These are phyloP conservation scores for Rhodamnia argentea DNA, from an alignment of 345 rosid species.

Conservation along the genomic window DNA sequence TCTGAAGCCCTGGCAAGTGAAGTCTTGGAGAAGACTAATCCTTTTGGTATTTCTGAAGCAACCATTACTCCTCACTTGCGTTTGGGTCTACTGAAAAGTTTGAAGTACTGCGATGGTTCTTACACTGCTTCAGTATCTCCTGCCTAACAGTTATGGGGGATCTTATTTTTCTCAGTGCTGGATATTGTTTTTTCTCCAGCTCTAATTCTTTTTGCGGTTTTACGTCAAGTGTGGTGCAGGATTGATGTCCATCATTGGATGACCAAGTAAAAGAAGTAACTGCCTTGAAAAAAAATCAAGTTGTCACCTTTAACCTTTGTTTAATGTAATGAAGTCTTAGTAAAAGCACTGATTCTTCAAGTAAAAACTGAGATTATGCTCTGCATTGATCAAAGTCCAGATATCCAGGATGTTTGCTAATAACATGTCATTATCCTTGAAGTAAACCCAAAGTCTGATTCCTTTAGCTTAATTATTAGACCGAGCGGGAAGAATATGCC, in stretches of 20 bases:
- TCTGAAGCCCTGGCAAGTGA: slow-evolving; percentile 5
- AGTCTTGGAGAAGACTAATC: slow-evolving; percentile 3
- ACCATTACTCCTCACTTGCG: slow-evolving; percentile 33
- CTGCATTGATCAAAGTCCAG: background rate
- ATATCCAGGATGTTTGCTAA: background rate
- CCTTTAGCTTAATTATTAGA: background rate
- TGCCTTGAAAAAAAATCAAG: background rate
- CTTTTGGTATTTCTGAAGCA: slow-evolving; percentile 40
- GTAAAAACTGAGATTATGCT: background rate
- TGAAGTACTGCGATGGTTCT: slow-evolving; percentile 50
- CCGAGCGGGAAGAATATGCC: background rate
- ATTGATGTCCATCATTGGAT: background rate
- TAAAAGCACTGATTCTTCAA: background rate
- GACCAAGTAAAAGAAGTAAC: background rate
- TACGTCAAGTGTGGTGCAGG: background rate
- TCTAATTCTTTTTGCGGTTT: background rate
- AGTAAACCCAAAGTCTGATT: background rate
- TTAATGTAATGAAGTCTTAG: background rate
- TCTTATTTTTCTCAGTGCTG: background rate
- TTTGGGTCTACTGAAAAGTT: slow-evolving; percentile 52
- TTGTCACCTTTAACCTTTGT: background rate
- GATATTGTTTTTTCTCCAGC: slow-evolving; percentile 6
- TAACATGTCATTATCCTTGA: background rate
- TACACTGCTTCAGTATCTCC: slow-evolving; percentile 54
- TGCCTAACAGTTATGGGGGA: slow-evolving; percentile 16